Conservation (phyloP, 1,139 yeast genomes). For the Debaryomyces sp. region DNA sequence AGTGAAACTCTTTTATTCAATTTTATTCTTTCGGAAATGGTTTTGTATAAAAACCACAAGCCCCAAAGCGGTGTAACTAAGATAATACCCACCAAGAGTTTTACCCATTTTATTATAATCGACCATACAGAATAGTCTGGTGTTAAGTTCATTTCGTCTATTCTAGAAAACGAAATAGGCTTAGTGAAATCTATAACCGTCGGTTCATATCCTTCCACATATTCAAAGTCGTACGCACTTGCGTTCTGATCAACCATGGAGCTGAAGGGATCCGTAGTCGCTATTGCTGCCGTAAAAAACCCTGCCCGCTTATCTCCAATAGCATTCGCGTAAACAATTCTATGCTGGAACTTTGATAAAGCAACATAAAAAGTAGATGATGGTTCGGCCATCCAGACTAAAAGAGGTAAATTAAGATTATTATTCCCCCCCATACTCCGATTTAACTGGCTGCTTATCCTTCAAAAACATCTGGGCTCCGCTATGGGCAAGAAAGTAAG, state of each 20-base stretch:
- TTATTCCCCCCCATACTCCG: slow-evolving; percentile 17
- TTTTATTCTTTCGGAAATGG: slow-evolving; percentile 43
- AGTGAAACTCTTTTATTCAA: slow-evolving; percentile 33
- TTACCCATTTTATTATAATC: slow-evolving; percentile 50
- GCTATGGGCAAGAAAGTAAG: slow-evolving; percentile 65
- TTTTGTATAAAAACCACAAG: slow-evolving; percentile 47
- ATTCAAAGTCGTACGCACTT: slow-evolving; percentile 45
- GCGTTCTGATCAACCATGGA: slow-evolving; percentile 42
- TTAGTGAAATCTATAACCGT: slow-evolving; percentile 50
- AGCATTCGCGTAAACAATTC: slow-evolving; percentile 69
- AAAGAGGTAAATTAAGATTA: slow-evolving; percentile 44
- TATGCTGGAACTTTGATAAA: slow-evolving; percentile 51
- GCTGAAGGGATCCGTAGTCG: slow-evolving; percentile 63
- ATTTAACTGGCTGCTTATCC: slow-evolving; percentile 35
- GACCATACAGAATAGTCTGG: neutral
- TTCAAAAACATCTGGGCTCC: slow-evolving; percentile 72
- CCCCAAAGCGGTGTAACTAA: slow-evolving; percentile 59
- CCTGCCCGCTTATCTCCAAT: slow-evolving; percentile 79
- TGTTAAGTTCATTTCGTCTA: neutral
- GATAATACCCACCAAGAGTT: slow-evolving; percentile 40
- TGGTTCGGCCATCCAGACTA: slow-evolving; percentile 67
- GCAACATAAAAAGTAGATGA: slow-evolving; percentile 62
- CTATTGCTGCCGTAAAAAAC: slow-evolving; percentile 80
- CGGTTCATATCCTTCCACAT: slow-evolving; percentile 54
- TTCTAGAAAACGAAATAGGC: slow-evolving; percentile 21